A percentile compares a stretch with the other conserved stretches of the same genome.
These are phyloP conservation scores for Camellia sinensis DNA, from an alignment of 148 eudicot species.

Conservation along the genomic window DNA sequence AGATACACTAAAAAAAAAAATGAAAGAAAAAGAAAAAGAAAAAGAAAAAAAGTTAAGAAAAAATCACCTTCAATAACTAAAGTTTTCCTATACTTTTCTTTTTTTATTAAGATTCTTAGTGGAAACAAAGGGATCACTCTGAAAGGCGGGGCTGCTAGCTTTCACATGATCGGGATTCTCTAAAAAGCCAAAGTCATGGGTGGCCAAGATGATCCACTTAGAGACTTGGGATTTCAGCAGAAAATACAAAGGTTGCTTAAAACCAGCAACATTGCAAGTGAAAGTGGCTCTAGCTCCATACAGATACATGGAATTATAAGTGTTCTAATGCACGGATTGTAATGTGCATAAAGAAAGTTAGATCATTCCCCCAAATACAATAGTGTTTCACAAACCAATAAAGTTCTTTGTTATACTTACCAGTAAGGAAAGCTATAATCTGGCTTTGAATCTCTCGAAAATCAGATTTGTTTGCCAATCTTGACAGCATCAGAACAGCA, in stretches of 20 bases:
- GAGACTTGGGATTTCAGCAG: no score
- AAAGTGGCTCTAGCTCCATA: background rate
- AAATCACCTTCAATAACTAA: background rate
- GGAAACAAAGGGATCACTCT: no score
- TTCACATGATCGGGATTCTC: no score
- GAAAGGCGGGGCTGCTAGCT: no score
- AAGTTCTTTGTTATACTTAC: slow-evolving; percentile 33
- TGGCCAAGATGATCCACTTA: no score
- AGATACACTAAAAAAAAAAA: background rate
- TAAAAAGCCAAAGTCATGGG: no score
- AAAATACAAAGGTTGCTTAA: no score
- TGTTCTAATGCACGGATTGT: background rate
- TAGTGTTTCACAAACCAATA: background rate
- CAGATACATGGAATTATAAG: background rate
- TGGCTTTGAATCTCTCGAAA: slow-evolving; percentile 56
- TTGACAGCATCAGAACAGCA: slow-evolving; percentile 58
- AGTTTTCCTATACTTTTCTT: background rate
- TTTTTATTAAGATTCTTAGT: no score
- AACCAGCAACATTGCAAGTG: background rate
- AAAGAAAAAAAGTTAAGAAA: background rate
- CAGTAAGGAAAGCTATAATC: slow-evolving; percentile 58
- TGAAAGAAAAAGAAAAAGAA: background rate
- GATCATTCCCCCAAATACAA: slow-evolving; percentile 1
- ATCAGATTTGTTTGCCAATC: slow-evolving; percentile 55
- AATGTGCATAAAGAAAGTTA: background rate